Conservation (phyloP, 2,329 filamentous ascomycete species). For the Cercospora canescens region DNA sequence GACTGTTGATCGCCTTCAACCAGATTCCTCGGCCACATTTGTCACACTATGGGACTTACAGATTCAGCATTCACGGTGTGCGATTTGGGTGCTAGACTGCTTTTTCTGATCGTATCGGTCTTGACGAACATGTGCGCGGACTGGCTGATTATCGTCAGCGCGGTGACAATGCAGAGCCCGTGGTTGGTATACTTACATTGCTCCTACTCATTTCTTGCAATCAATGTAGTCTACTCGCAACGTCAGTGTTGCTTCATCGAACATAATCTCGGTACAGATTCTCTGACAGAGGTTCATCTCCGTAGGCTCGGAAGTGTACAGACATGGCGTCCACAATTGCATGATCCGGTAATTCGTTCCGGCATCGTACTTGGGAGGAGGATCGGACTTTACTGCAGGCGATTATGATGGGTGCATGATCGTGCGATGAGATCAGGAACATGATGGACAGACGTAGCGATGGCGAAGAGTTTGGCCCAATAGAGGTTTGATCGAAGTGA, state of each 20-base stretch:
- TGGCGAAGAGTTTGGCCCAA: no score
- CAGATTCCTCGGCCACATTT: constrained; percentile 15
- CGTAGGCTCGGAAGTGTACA: not conserved
- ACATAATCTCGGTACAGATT: not conserved
- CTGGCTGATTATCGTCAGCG: not conserved
- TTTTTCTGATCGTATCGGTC: constrained; percentile 1
- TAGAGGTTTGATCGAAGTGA: no score
- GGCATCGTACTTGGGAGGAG: not conserved
- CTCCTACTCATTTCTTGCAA: not conserved
- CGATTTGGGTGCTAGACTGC: not conserved
- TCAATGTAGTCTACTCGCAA: not conserved
- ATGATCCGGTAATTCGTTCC: not conserved
- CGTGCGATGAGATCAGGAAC: not conserved
- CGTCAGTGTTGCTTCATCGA: not conserved
- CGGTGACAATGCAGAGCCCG: not conserved
- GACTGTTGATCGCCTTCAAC: not conserved
- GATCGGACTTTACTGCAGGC: no score
- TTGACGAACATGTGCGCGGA: constrained; percentile 15
- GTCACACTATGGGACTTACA: constrained; percentile 12
- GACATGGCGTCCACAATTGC: not conserved
- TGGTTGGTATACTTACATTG: not conserved
- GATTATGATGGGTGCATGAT: no score
- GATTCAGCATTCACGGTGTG: constrained; percentile 11
- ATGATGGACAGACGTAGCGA: no score
- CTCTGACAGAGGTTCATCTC: not conserved